Evolutionary conservation across 768 basidiomycete species (phyloP).

Genomic region (Hygrocybe coccinea): DNA sequence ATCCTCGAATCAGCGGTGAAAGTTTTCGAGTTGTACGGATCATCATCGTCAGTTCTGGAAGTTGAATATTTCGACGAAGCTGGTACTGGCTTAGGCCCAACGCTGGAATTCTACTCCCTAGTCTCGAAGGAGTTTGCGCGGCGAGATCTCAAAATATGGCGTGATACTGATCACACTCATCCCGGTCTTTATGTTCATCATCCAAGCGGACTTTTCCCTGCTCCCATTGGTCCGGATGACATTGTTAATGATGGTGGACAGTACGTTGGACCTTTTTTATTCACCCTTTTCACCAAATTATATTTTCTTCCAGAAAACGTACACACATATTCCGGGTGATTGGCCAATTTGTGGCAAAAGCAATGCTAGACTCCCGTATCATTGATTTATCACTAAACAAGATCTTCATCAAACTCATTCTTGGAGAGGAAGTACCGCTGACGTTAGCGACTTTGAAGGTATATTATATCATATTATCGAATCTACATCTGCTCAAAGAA

Average conservation of each 20-base stretch:
- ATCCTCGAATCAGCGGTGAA: constrained; percentile 95
- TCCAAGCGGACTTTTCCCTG: constrained; percentile 82
- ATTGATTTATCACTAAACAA: constrained; percentile 95
- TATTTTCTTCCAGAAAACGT: constrained; percentile 53
- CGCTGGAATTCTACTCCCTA: constrained; percentile 96
- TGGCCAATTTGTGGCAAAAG: constrained; percentile 95
- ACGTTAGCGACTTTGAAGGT: constrained; percentile 82
- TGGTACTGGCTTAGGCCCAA: constrained; percentile 94
- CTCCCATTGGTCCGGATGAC: constrained; percentile 69
- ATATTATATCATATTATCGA: not conserved
- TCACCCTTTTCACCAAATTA: constrained; percentile 5
- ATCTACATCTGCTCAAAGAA: not conserved
- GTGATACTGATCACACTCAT: constrained; percentile 67
- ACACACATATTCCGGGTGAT: constrained; percentile 84
- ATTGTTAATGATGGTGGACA: constrained; percentile 68
- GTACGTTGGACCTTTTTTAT: constrained; percentile 37
- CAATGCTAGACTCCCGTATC: constrained; percentile 93
- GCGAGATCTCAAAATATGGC: constrained; percentile 85
- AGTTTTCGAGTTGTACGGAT: constrained; percentile 94
- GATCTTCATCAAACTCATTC: constrained; percentile 85
- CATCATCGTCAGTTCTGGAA: constrained; percentile 88
- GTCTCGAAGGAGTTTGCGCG: constrained; percentile 94
- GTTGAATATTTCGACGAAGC: constrained; percentile 99
- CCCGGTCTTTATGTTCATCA: constrained; percentile 74
- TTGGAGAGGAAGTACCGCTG: constrained; percentile 81